phyloP scores from a whole-genome alignment of 148 eudicot species.

The Silene latifolia region DNA sequence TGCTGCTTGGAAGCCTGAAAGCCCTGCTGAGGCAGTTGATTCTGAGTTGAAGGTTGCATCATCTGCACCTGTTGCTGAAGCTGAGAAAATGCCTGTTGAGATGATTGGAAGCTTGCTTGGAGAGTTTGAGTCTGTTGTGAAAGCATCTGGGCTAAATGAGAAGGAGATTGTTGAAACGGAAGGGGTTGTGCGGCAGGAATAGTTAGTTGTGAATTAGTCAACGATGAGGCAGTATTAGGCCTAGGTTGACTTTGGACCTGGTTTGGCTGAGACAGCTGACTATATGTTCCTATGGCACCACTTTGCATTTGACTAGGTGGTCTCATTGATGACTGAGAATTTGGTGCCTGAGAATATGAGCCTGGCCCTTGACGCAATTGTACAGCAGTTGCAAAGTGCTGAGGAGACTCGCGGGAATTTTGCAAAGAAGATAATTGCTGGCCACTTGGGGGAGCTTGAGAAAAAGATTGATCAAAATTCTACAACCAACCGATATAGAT shows the following conservation, averaged over 20 bases:
- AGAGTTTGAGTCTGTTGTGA: slow-evolving; percentile 87
- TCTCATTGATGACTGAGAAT: slow-evolving; percentile 33
- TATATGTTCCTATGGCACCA: slow-evolving; percentile 39
- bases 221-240: slow-evolving; percentile 34
- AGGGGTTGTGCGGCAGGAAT: slow-evolving; percentile 39
- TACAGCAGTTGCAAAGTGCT: slow-evolving; percentile 42
- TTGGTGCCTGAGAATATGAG: slow-evolving; percentile 40
- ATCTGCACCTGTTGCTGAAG: slow-evolving; percentile 85
- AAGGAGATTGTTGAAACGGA: slow-evolving; percentile 59
- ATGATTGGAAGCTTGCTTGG: slow-evolving; percentile 87
- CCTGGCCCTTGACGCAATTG: slow-evolving; percentile 44
- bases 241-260: slow-evolving; percentile 38
- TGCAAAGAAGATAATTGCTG: slow-evolving; percentile 51
- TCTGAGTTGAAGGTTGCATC: slow-evolving; percentile 79
- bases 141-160: slow-evolving; percentile 86
- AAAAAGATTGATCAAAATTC: slow-evolving; percentile 42
- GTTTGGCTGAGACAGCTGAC: slow-evolving; percentile 47
- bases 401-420: slow-evolving; percentile 59
- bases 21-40: slow-evolving; percentile 44
- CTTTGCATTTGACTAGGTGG: slow-evolving; percentile 45
- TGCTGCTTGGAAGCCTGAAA: slow-evolving; percentile 59
- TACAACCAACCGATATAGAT: slow-evolving; percentile 9
- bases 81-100: slow-evolving; percentile 79
- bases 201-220: slow-evolving; percentile 44
- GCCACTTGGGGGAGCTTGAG: slow-evolving; percentile 37